Conservation (phyloP, 2,329 filamentous ascomycete species). For the Rhynchosporium agropyri region DNA sequence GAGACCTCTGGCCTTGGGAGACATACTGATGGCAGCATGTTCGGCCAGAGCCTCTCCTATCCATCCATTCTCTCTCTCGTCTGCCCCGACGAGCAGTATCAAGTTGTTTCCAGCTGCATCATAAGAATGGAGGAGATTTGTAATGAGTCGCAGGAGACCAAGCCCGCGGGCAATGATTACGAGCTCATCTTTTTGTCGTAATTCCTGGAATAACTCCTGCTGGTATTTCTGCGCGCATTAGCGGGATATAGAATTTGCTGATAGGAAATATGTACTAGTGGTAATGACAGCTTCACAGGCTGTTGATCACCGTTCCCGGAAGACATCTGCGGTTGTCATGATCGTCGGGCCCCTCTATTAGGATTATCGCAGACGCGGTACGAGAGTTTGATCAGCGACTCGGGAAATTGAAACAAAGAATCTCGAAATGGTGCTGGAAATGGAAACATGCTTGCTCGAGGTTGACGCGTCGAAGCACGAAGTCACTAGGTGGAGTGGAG, state of each 20-base stretch:
- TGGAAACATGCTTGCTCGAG: no score
- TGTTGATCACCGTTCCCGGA: conserved; percentile 52
- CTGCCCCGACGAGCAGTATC: conserved; percentile 84
- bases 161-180: conserved; percentile 90
- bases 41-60: conserved; percentile 95
- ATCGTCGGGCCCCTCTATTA: conserved; percentile 5
- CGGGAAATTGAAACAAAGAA: no score
- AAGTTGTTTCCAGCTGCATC: conserved; percentile 95
- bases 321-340: conserved; percentile 41
- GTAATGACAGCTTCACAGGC: conserved; percentile 80
- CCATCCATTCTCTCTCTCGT: conserved; percentile 94
- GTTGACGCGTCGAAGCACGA: no score
- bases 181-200: conserved; percentile 88
- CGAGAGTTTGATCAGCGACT: no score
- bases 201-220: conserved; percentile 90
- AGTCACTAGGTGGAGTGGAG: no score
- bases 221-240: conserved; percentile 71
- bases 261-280: conserved; percentile 55
- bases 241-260: conserved; percentile 7
- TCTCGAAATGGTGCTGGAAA: no score
- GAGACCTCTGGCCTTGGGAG: conserved; percentile 79
- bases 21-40: conserved; percentile 86
- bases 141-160: conserved; percentile 86
- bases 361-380: no score
- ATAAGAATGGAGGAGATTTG: conserved; percentile 95